phyloP scores from a whole-genome alignment of 2,329 filamentous ascomycete species.

The Triangularia verruculosa region DNA sequence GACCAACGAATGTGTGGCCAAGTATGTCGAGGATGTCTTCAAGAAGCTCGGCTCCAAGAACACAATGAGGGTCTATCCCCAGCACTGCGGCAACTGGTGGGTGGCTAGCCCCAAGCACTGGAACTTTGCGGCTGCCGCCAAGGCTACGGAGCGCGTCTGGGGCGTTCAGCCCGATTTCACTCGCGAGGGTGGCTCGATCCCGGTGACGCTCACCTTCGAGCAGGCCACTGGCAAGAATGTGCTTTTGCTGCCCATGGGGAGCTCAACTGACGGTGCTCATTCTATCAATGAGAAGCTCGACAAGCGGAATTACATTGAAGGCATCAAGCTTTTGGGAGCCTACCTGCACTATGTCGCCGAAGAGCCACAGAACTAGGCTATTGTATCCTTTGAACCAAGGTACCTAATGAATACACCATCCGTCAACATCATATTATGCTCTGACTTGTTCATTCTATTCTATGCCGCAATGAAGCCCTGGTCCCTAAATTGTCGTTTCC shows the following conservation, averaged over 20 bases:
- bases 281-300: slow-evolving; percentile 99
- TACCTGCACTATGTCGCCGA: slow-evolving; percentile 96
- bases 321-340: slow-evolving; percentile 89
- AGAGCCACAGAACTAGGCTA: slow-evolving; percentile 57
- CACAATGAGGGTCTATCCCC: slow-evolving; percentile 72
- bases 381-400: background rate
- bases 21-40: slow-evolving; percentile 80
- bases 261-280: slow-evolving; percentile 92
- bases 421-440: background rate
- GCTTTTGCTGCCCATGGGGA: slow-evolving; percentile 91
- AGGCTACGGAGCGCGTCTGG: slow-evolving; percentile 95
- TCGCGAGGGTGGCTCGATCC: slow-evolving; percentile 93
- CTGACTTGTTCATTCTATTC: background rate
- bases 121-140: slow-evolving; percentile 93
- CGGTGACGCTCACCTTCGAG: slow-evolving; percentile 95
- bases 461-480: too few species aligned
- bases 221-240: slow-evolving; percentile 98
- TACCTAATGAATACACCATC: background rate
- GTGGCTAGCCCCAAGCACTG: slow-evolving; percentile 96
- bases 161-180: slow-evolving; percentile 92
- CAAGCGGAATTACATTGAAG: slow-evolving; percentile 96
- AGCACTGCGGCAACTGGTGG: slow-evolving; percentile 98
- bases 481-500: background rate
- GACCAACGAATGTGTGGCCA: slow-evolving; percentile 81
- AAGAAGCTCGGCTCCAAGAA: slow-evolving; percentile 91